phyloP scores from a whole-genome alignment of 2,329 filamentous ascomycete species.

The Aureobasidium sp. region DNA sequence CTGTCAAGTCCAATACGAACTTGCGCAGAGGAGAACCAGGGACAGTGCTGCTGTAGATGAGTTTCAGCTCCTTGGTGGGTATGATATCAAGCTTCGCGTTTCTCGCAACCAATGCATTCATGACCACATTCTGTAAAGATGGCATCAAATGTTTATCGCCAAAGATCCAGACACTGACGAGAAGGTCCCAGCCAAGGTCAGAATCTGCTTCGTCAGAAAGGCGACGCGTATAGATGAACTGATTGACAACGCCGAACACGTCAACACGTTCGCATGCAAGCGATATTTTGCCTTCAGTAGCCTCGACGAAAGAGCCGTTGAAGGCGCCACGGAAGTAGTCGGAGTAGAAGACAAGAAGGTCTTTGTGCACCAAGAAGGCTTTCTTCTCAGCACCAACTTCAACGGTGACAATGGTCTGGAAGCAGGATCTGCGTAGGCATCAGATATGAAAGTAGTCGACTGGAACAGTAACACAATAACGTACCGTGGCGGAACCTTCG shows the following conservation, averaged over 20 bases:
- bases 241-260: not conserved
- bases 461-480: too few relatives aligned
- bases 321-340: conserved; percentile 18
- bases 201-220: not conserved
- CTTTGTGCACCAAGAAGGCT: conserved; percentile 18
- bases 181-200: not conserved
- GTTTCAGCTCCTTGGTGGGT: not conserved
- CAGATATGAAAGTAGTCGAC: not conserved
- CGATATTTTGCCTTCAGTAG: conserved; percentile 9
- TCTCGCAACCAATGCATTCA: not conserved
- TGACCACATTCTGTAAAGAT: not conserved
- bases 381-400: not conserved
- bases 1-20: not conserved
- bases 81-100: too few relatives aligned
- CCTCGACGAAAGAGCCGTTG: conserved; percentile 12
- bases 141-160: not conserved
- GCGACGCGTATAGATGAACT: not conserved
- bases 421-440: not conserved
- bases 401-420: not conserved
- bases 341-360: conserved; percentile 17
- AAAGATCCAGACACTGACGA: not conserved
- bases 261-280: not conserved
- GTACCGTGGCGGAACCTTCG: not conserved
- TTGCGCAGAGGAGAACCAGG: not conserved
- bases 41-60: not conserved